Percentiles rank a stretch among this genome's conserved stretches.
Evolutionary conservation across 108 stramenopile genomes (phyloP).

Genomic region (Hondaea fermentalgiana): DNA sequence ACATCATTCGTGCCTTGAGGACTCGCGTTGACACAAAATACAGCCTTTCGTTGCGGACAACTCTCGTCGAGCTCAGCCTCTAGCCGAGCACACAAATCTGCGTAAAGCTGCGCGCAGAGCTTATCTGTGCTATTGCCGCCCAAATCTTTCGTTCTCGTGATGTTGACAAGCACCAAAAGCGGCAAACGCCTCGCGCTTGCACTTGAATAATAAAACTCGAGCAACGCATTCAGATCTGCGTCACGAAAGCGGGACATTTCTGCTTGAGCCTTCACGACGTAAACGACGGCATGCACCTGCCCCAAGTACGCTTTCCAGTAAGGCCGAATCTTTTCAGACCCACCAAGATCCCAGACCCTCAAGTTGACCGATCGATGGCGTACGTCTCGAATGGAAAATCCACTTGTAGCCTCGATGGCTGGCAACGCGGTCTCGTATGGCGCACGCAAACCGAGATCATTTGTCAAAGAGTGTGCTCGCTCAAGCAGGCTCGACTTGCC

Average conservation of each 20-base stretch:
- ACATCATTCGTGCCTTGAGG: too few relatives aligned
- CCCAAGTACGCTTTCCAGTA: neutral
- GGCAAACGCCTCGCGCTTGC: neutral
- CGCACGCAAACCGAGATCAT: neutral
- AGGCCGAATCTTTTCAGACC: neutral
- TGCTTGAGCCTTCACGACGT: neutral
- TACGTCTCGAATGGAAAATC: neutral
- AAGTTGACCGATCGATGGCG: neutral
- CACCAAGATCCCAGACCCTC: neutral
- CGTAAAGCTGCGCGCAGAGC: too few relatives aligned
- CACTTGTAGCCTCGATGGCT: neutral
- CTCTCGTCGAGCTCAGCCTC: neutral
- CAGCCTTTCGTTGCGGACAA: too few relatives aligned
- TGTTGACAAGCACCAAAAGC: neutral
- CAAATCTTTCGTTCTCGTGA: neutral
- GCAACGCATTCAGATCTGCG: neutral
- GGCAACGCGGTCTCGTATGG: neutral
- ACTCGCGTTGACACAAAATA: too few relatives aligned
- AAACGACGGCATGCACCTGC: neutral
- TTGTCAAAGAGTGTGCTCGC: neutral
- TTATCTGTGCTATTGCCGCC: too few relatives aligned
- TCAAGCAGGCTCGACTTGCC: neutral
- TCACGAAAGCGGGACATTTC: neutral
- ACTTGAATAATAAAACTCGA: neutral
- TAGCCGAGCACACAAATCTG: neutral